Conservation (phyloP, 148 eudicot genomes). For the Camellia sinensis region DNA sequence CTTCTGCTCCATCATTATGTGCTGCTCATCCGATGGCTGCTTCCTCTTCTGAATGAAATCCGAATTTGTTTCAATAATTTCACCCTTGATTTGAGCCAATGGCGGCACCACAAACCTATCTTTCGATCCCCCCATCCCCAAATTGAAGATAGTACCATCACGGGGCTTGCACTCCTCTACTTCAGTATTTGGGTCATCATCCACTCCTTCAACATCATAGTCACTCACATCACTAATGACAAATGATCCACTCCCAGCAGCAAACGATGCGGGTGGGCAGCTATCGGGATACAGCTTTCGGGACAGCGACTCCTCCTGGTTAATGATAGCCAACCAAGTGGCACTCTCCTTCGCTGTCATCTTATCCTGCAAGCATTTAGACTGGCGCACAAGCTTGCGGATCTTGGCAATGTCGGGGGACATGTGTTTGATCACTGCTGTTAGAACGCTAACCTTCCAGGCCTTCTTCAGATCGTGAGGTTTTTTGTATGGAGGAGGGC, state of each 20-base stretch:
- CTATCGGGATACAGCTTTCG: constrained; percentile 47
- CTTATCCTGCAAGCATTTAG: constrained; percentile 59
- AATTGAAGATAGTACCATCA: constrained; percentile 29
- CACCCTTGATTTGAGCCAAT: constrained; percentile 41
- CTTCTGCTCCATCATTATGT: constrained; percentile 30
- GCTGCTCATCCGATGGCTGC: constrained; percentile 25
- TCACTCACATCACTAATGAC: constrained; percentile 49
- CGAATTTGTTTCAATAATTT: constrained; percentile 24
- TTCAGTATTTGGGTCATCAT: constrained; percentile 29
- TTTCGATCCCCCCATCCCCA: constrained; percentile 28
- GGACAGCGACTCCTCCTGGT: constrained; percentile 52
- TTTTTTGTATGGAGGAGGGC: constrained; percentile 57
- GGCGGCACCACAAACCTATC: constrained; percentile 27
- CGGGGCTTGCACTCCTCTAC: constrained; percentile 38
- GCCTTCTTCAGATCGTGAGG: constrained; percentile 61
- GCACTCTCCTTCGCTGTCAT: constrained; percentile 65
- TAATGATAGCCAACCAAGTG: constrained; percentile 52
- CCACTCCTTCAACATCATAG: constrained; percentile 58
- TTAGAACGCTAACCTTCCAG: constrained; percentile 54
- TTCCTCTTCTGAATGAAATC: constrained; percentile 47
- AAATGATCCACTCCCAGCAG: constrained; percentile 40
- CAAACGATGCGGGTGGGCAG: constrained; percentile 27
- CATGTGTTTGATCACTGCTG: constrained; percentile 61
- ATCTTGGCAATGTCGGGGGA: constrained; percentile 57
- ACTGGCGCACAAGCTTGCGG: constrained; percentile 55